A percentile compares a stretch with the other conserved stretches of the same genome.
These are phyloP conservation scores for Cronartium ribicola DNA, from an alignment of 1,284 basidiomycete species.

Conservation along the genomic window DNA sequence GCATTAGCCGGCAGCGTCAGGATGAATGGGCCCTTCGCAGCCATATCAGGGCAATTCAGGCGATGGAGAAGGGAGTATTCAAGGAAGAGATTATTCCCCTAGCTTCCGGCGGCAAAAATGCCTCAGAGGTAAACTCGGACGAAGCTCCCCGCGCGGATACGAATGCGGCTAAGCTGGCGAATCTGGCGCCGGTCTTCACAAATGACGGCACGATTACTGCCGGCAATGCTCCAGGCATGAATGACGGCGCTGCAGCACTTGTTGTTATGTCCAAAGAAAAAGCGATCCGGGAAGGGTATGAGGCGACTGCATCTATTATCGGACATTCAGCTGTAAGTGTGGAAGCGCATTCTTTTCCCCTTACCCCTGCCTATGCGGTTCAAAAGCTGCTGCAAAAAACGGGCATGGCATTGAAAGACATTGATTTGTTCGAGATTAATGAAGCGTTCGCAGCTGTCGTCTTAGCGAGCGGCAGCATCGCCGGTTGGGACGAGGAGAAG, in stretches of 20 bases:
- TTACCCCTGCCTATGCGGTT: constrained; percentile 84
- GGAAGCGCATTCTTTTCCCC: constrained; percentile 94
- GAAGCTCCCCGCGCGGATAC: constrained; percentile 76
- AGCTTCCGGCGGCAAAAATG: constrained; percentile 82
- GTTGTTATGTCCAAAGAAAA: constrained; percentile 52
- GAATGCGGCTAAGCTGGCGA: constrained; percentile 53
- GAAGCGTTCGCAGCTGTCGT: constrained; percentile 56
- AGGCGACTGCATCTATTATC: constrained; percentile 53
- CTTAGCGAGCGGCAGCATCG: constrained; percentile 52
- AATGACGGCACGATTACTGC: constrained; percentile 54
- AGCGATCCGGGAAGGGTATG: constrained; percentile 48
- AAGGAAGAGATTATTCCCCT: constrained; percentile 78
- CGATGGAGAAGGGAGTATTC: constrained; percentile 82
- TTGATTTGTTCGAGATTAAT: constrained; percentile 92
- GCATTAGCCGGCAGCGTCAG: no score
- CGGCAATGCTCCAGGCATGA: constrained; percentile 54
- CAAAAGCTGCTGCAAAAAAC: constrained; percentile 83
- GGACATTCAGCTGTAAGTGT: constrained; percentile 95
- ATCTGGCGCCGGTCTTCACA: constrained; percentile 53
- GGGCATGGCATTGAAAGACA: constrained; percentile 74
- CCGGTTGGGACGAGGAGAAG: constrained; percentile 66
- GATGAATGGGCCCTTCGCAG: no score
- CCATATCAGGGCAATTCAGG: no score
- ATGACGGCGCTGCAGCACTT: constrained; percentile 54
- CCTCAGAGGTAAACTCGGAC: constrained; percentile 82